Conservation (phyloP, 2,329 filamentous ascomycete genomes). For the Diaporthe amygdali region DNA sequence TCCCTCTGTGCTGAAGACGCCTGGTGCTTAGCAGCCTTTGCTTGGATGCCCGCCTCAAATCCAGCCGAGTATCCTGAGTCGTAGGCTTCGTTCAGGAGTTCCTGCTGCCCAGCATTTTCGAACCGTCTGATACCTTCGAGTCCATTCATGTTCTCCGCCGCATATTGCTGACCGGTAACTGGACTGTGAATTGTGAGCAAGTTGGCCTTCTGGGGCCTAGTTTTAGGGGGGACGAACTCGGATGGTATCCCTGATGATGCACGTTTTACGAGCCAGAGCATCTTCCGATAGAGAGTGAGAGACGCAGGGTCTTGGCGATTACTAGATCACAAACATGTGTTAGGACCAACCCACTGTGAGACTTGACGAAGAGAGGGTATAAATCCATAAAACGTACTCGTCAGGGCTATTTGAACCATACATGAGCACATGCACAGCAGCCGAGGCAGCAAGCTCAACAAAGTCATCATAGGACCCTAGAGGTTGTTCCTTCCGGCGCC, state of each 20-base stretch:
- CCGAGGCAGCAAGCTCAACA: conserved; percentile 9
- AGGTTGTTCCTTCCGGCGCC: not conserved
- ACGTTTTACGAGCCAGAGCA: not conserved
- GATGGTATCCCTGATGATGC: not conserved
- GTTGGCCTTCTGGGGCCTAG: too few species aligned
- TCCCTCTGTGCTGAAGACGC: not conserved
- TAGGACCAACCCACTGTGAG: not conserved
- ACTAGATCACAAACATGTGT: not conserved
- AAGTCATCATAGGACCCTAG: not conserved
- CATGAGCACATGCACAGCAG: not conserved
- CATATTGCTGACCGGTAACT: not conserved
- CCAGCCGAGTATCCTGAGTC: not conserved
- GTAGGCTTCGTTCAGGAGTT: conserved; percentile 3
- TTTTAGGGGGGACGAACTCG: not conserved
- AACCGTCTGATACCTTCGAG: not conserved
- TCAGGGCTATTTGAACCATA: not conserved
- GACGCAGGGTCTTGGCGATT: not conserved
- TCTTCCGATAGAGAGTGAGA: not conserved
- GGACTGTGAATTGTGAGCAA: not conserved
- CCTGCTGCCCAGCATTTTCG: not conserved
- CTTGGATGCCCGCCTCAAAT: not conserved
- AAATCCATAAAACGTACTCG: not conserved
- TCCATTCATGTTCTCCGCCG: not conserved
- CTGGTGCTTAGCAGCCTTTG: not conserved
- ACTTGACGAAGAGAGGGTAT: not conserved